phyloP scores from a whole-genome alignment of 352 stramenopile genomes.

The Pythium oligandrum region DNA sequence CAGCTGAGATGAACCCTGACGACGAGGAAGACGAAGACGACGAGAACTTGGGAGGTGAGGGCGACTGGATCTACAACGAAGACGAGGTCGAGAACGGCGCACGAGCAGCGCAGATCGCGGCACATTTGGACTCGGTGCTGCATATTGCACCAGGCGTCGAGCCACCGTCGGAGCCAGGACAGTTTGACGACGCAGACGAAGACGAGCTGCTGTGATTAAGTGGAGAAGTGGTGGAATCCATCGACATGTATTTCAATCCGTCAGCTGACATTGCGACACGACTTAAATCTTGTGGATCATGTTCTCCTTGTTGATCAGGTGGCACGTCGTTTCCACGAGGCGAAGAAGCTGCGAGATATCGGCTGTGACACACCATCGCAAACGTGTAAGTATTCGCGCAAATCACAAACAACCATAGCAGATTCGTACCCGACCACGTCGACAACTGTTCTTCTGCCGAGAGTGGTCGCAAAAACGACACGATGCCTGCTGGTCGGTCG shows the following conservation, averaged over 20 bases:
- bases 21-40: slow-evolving; percentile 42
- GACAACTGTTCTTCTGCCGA: slow-evolving; percentile 92
- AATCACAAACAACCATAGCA: too few species aligned
- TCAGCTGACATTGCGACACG: too few species aligned
- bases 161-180: slow-evolving; percentile 20
- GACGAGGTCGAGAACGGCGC: slow-evolving; percentile 69
- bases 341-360: slow-evolving; percentile 96
- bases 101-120: slow-evolving; percentile 48
- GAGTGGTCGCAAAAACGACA: slow-evolving; percentile 90
- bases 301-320: slow-evolving; percentile 99
- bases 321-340: slow-evolving; percentile 96
- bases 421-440: slow-evolving; percentile 88
- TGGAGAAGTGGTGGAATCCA: slow-evolving; percentile 1
- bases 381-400: background rate
- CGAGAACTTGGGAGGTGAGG: slow-evolving; percentile 9
- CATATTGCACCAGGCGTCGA: slow-evolving; percentile 49
- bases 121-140: slow-evolving; percentile 69
- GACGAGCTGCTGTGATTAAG: slow-evolving; percentile 32
- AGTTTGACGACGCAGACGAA: slow-evolving; percentile 83
- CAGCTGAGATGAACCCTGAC: slow-evolving; percentile 79
- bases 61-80: slow-evolving; percentile 81
- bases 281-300: slow-evolving; percentile 93
- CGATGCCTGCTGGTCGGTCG: slow-evolving; percentile 95
- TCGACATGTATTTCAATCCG: background rate
- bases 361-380: slow-evolving; percentile 23